These are phyloP conservation scores for Xerocomus amazonicus DNA, from an alignment of 1,284 basidiomycete genomes.

Conservation along the genomic window DNA sequence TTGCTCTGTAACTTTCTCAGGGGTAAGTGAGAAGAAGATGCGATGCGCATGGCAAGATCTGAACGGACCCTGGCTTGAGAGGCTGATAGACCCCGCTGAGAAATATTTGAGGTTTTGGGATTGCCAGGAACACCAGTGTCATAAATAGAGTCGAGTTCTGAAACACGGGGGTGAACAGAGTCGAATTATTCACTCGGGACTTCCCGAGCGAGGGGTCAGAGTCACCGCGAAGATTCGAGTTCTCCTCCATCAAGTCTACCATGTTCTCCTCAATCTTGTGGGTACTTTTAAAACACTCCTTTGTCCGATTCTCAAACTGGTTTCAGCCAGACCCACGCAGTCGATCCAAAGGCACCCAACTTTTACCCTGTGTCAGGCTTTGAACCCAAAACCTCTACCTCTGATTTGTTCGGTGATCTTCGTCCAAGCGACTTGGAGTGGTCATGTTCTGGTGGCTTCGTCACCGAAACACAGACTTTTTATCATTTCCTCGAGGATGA, in stretches of 20 bases:
- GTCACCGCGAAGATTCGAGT: background rate
- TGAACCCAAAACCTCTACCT: slow-evolving; percentile 40
- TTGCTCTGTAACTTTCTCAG: too few relatives aligned
- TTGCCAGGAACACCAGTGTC: too few relatives aligned
- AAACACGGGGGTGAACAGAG: background rate
- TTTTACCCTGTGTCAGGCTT: slow-evolving; percentile 69
- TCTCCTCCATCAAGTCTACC: slow-evolving; percentile 25
- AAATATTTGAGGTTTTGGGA: too few relatives aligned
- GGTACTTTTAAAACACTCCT: slow-evolving; percentile 33
- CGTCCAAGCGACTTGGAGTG: slow-evolving; percentile 76
- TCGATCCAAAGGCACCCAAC: slow-evolving; percentile 66
- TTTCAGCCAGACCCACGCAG: slow-evolving; percentile 32
- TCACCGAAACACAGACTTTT: slow-evolving; percentile 90
- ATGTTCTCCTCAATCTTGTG: slow-evolving; percentile 77
- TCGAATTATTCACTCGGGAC: slow-evolving; percentile 6
- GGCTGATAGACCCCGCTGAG: too few relatives aligned
- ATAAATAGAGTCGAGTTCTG: background rate
- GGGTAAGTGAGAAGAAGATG: too few relatives aligned
- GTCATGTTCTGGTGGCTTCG: slow-evolving; percentile 82
- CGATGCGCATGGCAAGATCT: too few relatives aligned
- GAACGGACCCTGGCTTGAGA: too few relatives aligned
- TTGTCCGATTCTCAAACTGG: slow-evolving; percentile 8
- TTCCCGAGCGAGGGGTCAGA: slow-evolving; percentile 17
- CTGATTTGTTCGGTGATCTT: slow-evolving; percentile 69
- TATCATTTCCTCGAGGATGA: slow-evolving; percentile 88